Evolutionary conservation across 2,329 filamentous ascomycete species (phyloP), one percentile per base, ranked within the genome.

Genomic region (Polytolypa hystricis): DNA sequence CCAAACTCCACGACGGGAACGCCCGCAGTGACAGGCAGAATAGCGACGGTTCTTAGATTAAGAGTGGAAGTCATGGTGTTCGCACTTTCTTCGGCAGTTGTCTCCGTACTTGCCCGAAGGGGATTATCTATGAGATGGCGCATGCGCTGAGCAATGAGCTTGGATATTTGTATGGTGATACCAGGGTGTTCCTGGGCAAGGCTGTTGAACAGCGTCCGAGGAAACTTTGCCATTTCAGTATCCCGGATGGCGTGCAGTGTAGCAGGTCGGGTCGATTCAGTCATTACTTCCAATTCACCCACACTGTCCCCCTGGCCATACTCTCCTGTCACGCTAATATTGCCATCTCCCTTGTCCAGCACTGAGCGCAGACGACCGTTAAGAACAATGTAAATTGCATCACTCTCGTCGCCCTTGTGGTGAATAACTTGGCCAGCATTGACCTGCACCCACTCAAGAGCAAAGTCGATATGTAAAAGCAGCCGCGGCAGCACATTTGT

Each of bases 161-260:
- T 98, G 1, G 91, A 96, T 18, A 98, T 93, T 60, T 96, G 95
- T 58, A 98, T 96, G 0, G 91, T 96, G 52, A 98, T 98, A 29
- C 86, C 93, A 4, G 91, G 91, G 53, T 98, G 91, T 53, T 98
- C 91, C 54, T 94, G 81, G 0, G 91, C 91, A 36, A 98, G 73
- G 53, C 91, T 98, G 66, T 98, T 98, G 69, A 98, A 98, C 1
- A 98, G 65, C 0, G 85, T 94, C 40, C 89, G 83, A 1, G 91
- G 91, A 42, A 98, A 94, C 51, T 94, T 96, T 40, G 93, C 89
- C 18, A 98, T 66, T 55, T 98, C 91, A 0, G 91, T 96, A 46
- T 96, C 91, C 39, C 91, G 82, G 48, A 98, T 98, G 4, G 91
- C 91, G 53, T 96, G 89, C 10, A 98, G 64, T 1, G 89, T 95